phyloP scores from a whole-genome alignment of 208 protist species.

The Herpetomonas tarakana region DNA sequence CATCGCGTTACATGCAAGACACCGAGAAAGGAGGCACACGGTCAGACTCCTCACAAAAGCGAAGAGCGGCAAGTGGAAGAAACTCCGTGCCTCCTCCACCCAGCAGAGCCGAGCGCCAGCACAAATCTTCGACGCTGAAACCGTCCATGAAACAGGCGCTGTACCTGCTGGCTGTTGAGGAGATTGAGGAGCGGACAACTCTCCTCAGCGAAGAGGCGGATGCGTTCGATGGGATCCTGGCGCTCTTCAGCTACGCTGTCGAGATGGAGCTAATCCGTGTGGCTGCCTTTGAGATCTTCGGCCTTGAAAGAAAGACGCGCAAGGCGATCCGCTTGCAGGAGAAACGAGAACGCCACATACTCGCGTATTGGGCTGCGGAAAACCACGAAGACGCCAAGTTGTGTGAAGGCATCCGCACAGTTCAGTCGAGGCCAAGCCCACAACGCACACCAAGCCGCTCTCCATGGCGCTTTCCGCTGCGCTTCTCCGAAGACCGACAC shows the following conservation, averaged over 20 bases:
- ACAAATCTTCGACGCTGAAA: too few species aligned
- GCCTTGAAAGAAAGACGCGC: constrained; percentile 30
- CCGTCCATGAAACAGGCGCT: constrained; percentile 50
- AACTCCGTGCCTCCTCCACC: too few species aligned
- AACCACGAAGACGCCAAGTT: constrained; percentile 34
- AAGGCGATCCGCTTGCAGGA: constrained; percentile 44
- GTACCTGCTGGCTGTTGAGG: constrained; percentile 29
- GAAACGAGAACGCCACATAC: constrained; percentile 33
- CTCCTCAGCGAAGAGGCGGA: constrained; percentile 28
- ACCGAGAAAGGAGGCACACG: too few species aligned
- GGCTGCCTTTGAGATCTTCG: constrained; percentile 51
- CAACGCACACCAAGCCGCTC: not conserved
- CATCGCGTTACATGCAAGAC: too few species aligned
- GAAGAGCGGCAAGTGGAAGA: too few species aligned
- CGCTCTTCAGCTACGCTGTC: constrained; percentile 22
- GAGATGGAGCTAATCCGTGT: constrained; percentile 35
- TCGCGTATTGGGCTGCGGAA: constrained; percentile 34
- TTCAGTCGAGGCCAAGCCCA: constrained; percentile 10
- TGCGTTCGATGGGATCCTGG: constrained; percentile 28
- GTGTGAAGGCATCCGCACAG: constrained; percentile 14
- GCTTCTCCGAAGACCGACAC: not conserved
- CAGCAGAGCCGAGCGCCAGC: too few species aligned
- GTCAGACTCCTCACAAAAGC: too few species aligned
- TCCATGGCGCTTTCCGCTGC: not conserved
- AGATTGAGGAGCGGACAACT: constrained; percentile 36